These are phyloP conservation scores for Aurifilum marmelostoma DNA, from an alignment of 2,329 filamentous ascomycete species.

Conservation along the genomic window DNA sequence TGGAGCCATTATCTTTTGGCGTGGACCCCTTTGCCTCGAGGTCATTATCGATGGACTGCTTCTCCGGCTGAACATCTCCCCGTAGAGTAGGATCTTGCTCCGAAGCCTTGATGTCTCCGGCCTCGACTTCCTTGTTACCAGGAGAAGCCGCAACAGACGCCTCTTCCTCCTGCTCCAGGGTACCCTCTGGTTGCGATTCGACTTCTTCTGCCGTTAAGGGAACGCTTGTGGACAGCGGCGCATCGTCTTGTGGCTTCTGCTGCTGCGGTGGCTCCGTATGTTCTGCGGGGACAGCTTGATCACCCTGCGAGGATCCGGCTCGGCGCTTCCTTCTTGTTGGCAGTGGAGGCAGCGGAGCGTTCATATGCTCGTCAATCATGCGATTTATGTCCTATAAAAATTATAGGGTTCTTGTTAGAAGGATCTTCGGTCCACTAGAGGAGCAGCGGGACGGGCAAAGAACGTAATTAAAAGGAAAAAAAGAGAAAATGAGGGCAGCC, in stretches of 20 bases:
- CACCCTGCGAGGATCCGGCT: constrained; percentile 15
- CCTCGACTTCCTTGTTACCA: background rate
- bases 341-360: constrained; percentile 37
- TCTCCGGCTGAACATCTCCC: background rate
- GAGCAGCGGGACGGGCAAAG: too few species aligned
- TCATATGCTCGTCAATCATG: constrained; percentile 47
- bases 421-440: constrained; percentile 25
- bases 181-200: background rate
- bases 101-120: background rate
- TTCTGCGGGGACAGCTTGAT: background rate
- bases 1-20: background rate
- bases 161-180: background rate
- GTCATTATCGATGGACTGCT: background rate
- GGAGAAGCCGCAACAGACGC: background rate
- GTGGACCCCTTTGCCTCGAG: background rate
- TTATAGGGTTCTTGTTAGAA: background rate
- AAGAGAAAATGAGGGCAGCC: background rate
- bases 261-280: background rate
- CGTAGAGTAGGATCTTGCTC: background rate
- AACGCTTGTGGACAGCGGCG: background rate
- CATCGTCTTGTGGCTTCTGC: background rate
- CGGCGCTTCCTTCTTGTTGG: constrained; percentile 34
- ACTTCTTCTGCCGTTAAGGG: background rate
- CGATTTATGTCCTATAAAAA: constrained; percentile 45
- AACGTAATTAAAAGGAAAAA: too few species aligned